Evolutionary conservation across 2,329 filamentous ascomycete species (phyloP).

Genomic region (Plectosphaerella plurivora): DNA sequence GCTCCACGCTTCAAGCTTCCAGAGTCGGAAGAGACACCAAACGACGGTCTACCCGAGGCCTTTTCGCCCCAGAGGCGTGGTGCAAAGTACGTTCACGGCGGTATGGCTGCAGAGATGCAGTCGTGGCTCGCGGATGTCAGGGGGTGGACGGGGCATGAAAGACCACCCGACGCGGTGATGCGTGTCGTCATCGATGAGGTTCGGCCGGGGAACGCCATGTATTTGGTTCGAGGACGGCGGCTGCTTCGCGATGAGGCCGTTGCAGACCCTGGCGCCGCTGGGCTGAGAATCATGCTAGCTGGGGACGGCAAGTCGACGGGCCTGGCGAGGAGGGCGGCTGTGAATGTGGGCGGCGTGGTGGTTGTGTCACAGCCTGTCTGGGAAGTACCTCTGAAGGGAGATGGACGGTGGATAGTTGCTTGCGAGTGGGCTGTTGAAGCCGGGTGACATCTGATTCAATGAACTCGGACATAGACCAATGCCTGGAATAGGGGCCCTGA

Average conservation of each 20-base stretch:
- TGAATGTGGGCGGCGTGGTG: slow-evolving; percentile 24
- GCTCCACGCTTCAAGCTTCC: slow-evolving; percentile 33
- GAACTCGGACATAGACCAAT: neutral
- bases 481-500: neutral
- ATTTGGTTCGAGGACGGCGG: slow-evolving; percentile 20
- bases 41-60: slow-evolving; percentile 17
- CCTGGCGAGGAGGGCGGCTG: slow-evolving; percentile 20
- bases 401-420: slow-evolving; percentile 28
- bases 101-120: slow-evolving; percentile 33
- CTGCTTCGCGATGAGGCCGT: neutral
- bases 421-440: slow-evolving; percentile 26
- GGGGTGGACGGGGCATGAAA: slow-evolving; percentile 21
- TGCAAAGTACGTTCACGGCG: slow-evolving; percentile 27
- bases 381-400: slow-evolving; percentile 28
- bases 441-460: neutral
- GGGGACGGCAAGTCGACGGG: slow-evolving; percentile 32
- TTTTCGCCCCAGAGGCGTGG: slow-evolving; percentile 31
- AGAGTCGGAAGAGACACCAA: slow-evolving; percentile 14
- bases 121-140: slow-evolving; percentile 36
- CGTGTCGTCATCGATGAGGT: slow-evolving; percentile 24
- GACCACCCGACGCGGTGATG: slow-evolving; percentile 10
- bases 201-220: slow-evolving; percentile 26
- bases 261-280: neutral
- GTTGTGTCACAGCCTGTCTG: slow-evolving; percentile 30
- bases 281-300: slow-evolving; percentile 26